Evolutionary conservation across 1,284 basidiomycete species (phyloP).

Genomic region (Mycosarcoma maydis): DNA sequence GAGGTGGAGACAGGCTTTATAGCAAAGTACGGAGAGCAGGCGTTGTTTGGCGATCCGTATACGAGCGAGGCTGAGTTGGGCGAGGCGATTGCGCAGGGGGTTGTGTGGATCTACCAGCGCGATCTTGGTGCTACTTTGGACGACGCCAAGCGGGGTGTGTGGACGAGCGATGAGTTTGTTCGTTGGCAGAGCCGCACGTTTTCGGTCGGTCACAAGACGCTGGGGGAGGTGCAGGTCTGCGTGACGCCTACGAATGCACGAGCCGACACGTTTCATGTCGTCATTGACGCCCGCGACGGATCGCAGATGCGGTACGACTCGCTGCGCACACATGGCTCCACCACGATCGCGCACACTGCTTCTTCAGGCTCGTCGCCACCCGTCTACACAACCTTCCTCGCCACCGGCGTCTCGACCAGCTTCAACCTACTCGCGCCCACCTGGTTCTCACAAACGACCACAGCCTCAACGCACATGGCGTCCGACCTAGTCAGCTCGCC

Average conservation of each 20-base stretch:
- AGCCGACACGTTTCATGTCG: slow-evolving; percentile 5
- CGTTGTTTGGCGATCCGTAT: slow-evolving; percentile 36
- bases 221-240: slow-evolving; percentile 11
- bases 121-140: slow-evolving; percentile 73
- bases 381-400: slow-evolving; percentile 32
- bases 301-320: slow-evolving; percentile 71
- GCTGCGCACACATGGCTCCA: slow-evolving; percentile 58
- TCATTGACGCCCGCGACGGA: background rate
- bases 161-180: slow-evolving; percentile 6
- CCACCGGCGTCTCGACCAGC: slow-evolving; percentile 15
- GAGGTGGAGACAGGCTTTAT: slow-evolving; percentile 95
- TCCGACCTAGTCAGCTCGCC: slow-evolving; percentile 13
- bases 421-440: slow-evolving; percentile 9
- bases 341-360: slow-evolving; percentile 5
- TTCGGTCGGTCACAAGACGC: slow-evolving; percentile 12
- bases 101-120: slow-evolving; percentile 6
- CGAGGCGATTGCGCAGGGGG: slow-evolving; percentile 30
- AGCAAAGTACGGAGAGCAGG: slow-evolving; percentile 64
- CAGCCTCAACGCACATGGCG: background rate
- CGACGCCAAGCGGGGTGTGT: slow-evolving; percentile 6
- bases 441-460: slow-evolving; percentile 19
- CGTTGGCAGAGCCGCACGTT: background rate
- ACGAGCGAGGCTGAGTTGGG: slow-evolving; percentile 7
- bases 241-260: background rate
- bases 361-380: background rate